Evolutionary conservation across 1,139 yeast species (phyloP).

Genomic region (Zygoascus meyerae): DNA sequence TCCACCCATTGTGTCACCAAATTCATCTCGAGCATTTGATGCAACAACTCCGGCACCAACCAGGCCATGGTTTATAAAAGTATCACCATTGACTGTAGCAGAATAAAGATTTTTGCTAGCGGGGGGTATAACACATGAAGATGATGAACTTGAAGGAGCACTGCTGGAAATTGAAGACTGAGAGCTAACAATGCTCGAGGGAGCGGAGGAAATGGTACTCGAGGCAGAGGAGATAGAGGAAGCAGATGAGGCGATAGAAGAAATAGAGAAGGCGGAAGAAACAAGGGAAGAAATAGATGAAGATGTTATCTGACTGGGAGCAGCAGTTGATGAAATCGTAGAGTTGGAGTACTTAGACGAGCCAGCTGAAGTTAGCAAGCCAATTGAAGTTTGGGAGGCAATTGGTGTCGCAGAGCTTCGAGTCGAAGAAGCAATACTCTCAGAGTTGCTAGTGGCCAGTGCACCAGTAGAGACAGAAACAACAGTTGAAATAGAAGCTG

Average conservation of each 20-base stretch:
- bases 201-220: neutral
- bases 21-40: constrained; percentile 14
- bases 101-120: neutral
- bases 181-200: neutral
- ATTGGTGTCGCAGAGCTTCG: neutral
- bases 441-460: neutral
- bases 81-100: constrained; percentile 7
- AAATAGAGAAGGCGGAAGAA: neutral
- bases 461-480: neutral
- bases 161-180: neutral
- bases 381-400: neutral
- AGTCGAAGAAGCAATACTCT: neutral
- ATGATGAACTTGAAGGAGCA: neutral
- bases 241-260: neutral
- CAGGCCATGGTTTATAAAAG: constrained; percentile 16
- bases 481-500: neutral
- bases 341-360: constrained; percentile 1
- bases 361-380: neutral
- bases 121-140: constrained; percentile 1
- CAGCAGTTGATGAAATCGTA: neutral
- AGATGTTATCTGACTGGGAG: neutral
- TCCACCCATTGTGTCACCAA: constrained; percentile 20
- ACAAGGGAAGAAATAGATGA: neutral
- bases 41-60: constrained; percentile 19
- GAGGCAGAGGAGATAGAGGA: neutral